Conservation (phyloP, 2,329 filamentous ascomycete species). For the Aspergillus unguis region DNA sequence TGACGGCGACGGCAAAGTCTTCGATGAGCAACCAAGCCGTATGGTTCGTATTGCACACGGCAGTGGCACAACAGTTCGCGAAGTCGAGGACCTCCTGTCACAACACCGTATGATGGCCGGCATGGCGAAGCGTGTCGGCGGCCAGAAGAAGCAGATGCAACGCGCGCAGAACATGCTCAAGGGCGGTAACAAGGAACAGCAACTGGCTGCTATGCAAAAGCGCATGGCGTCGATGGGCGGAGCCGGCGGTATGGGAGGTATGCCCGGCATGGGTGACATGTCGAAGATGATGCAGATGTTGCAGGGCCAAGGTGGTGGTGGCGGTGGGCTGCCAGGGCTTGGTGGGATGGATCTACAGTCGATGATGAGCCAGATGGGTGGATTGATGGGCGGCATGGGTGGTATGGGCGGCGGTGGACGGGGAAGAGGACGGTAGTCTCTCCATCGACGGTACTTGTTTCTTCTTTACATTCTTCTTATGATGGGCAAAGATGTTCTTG, state of each 20-base stretch:
- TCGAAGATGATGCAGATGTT: conserved; percentile 98
- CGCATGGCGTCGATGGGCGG: conserved; percentile 89
- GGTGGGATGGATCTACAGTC: conserved; percentile 62
- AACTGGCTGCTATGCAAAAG: conserved; percentile 97
- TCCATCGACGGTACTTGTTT: conserved; percentile 3
- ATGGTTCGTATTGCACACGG: conserved; percentile 91
- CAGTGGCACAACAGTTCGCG: conserved; percentile 82
- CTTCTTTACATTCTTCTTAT: conserved; percentile 8
- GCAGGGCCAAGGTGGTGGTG: conserved; percentile 68
- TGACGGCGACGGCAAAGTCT: conserved; percentile 90
- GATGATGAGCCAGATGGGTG: conserved; percentile 75
- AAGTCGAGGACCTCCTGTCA: conserved; percentile 95
- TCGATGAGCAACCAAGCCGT: conserved; percentile 84
- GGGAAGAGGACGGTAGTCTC: conserved; percentile 29
- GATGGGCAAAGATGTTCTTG: not conserved
- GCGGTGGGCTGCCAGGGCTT: conserved; percentile 62
- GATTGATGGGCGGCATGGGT: conserved; percentile 48
- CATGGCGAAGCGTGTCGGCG: conserved; percentile 99
- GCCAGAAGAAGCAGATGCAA: conserved; percentile 97
- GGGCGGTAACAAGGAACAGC: conserved; percentile 85
- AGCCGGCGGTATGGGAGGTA: conserved; percentile 62
- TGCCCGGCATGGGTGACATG: conserved; percentile 76
- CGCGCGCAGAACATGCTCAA: conserved; percentile 86
- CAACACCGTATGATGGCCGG: conserved; percentile 98
- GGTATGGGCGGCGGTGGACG: conserved; percentile 32